phyloP scores from a whole-genome alignment of 176 grass and related monocot species.

The Rhynchospora breviuscula region DNA sequence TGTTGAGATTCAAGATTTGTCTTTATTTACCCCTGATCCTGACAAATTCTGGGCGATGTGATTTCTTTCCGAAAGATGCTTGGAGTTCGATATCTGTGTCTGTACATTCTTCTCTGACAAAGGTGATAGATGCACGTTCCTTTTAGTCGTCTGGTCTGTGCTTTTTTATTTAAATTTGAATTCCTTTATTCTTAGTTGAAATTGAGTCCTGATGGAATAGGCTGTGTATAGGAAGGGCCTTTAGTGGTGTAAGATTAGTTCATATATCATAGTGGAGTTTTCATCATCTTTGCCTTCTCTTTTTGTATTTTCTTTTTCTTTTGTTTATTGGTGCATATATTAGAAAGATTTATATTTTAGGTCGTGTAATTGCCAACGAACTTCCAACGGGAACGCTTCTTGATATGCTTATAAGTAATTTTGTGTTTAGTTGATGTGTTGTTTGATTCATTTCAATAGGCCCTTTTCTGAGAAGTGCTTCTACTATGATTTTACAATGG shows the following conservation, averaged over 20 bases:
- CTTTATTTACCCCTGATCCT: slow-evolving; percentile 62
- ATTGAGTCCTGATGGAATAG: background rate
- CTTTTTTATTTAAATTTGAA: background rate
- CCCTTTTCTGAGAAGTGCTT: slow-evolving; percentile 6
- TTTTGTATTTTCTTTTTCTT: background rate
- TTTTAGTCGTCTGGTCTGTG: slow-evolving; percentile 3
- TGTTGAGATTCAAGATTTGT: slow-evolving; percentile 75
- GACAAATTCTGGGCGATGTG: slow-evolving; percentile 97
- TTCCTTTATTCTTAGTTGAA: background rate
- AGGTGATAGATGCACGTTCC: background rate
- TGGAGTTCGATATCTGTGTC: background rate
- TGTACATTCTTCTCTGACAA: slow-evolving; percentile 22
- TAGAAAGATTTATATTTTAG: background rate
- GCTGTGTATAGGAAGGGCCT: slow-evolving; percentile 20
- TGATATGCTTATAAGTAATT: background rate
- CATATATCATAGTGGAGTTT: background rate
- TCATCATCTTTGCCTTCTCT: background rate
- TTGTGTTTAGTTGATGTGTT: background rate
- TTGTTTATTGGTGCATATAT: background rate
- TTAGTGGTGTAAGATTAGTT: slow-evolving; percentile 5
- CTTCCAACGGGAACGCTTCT: background rate
- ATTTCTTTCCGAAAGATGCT: background rate
- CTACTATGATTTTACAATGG: background rate
- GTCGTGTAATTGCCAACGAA: slow-evolving; percentile 1
- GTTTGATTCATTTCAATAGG: background rate